Percentiles rank a stretch among this genome's conserved stretches.
These are phyloP conservation scores for Calonectria hongkongensis DNA, from an alignment of 2,329 filamentous ascomycete species.

Conservation along the genomic window DNA sequence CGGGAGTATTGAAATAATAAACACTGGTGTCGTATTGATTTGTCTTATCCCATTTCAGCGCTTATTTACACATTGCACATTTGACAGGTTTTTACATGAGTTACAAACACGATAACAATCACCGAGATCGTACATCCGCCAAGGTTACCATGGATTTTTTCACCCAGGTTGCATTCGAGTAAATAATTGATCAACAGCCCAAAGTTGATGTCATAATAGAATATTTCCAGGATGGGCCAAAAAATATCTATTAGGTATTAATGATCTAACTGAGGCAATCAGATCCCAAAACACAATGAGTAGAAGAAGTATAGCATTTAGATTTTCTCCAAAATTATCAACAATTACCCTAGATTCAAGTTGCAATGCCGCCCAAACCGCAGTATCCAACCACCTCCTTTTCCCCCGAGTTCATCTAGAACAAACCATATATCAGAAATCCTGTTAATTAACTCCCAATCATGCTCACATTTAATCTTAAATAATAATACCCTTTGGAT, in stretches of 20 bases:
- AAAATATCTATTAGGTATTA: neutral
- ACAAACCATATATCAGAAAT: neutral
- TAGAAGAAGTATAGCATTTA: no score
- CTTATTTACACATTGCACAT: no score
- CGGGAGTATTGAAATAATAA: neutral
- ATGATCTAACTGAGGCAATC: neutral
- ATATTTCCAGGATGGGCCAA: neutral
- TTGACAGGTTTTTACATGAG: no score
- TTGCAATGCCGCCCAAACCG: neutral
- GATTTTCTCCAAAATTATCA: neutral
- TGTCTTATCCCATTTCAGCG: no score
- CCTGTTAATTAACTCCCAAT: neutral
- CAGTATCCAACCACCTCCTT: neutral
- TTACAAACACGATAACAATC: no score
- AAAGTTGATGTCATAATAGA: neutral
- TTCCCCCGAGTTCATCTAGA: neutral
- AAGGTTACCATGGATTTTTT: neutral
- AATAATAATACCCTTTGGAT: slow-evolving; percentile 14
- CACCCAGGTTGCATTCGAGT: no score
- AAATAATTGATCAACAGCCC: no score
- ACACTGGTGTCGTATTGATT: no score
- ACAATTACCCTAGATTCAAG: slow-evolving; percentile 10
- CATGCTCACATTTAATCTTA: slow-evolving; percentile 17
- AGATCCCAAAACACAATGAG: neutral
- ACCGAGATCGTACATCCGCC: no score